Conservation (phyloP, 202 grass and related monocot genomes). For the Brachypodium distachyon region DNA sequence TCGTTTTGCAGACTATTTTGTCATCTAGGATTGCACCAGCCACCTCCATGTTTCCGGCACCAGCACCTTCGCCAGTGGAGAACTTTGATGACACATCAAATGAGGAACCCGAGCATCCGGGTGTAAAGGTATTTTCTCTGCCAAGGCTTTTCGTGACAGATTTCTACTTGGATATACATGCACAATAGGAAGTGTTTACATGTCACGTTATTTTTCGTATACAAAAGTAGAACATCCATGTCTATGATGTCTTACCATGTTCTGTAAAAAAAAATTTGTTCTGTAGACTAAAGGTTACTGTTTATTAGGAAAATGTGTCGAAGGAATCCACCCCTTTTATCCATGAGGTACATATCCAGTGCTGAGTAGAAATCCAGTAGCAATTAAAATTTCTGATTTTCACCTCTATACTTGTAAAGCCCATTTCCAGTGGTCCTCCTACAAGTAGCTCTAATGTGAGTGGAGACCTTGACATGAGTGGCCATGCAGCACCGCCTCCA, state of each 20-base stretch:
- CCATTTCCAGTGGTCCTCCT: constrained; percentile 33
- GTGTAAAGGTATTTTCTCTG: constrained; percentile 26
- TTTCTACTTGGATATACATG: not conserved
- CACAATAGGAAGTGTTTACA: not conserved
- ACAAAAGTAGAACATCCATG: not conserved
- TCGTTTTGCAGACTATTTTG: constrained; percentile 27
- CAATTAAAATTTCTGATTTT: not conserved
- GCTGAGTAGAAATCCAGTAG: not conserved
- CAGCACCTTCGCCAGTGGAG: constrained; percentile 37
- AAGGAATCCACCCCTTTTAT: constrained; percentile 13
- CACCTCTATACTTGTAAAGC: constrained; percentile 35
- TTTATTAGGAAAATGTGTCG: not conserved
- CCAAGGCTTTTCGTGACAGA: not conserved
- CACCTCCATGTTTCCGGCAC: constrained; percentile 10
- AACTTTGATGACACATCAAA: constrained; percentile 46
- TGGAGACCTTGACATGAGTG: constrained; percentile 9
- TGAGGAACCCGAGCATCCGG: constrained; percentile 32
- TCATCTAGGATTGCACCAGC: not conserved
- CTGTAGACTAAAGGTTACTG: not conserved
- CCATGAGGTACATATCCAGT: constrained; percentile 24
- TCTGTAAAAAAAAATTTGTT: no score
- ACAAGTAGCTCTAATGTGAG: constrained; percentile 24
- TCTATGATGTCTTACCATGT: not conserved
- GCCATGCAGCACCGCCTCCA: not conserved
- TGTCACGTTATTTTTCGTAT: not conserved